Conservation (phyloP, 169 alveolate genomes). For the Eimeria maxima region DNA sequence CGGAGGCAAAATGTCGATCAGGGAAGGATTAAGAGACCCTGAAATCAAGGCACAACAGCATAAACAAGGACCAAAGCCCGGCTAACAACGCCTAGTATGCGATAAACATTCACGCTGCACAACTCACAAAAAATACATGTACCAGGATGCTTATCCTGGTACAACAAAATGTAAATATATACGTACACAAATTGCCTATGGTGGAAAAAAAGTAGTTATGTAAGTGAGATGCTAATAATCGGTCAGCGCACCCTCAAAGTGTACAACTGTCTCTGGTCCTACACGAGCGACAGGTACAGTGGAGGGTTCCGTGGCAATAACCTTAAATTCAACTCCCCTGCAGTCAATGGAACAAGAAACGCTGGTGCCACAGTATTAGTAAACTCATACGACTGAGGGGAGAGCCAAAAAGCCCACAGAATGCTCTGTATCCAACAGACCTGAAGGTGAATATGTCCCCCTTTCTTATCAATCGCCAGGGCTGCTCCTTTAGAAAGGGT, state of each 20-base stretch:
- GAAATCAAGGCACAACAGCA: conserved; percentile 3
- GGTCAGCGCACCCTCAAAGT: conserved; percentile 28
- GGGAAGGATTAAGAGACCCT: conserved; percentile 77
- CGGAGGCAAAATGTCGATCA: conserved; percentile 77
- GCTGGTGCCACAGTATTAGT: not conserved
- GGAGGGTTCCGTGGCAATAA: conserved; percentile 84
- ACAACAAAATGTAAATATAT: not conserved
- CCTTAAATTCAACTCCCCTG: conserved; percentile 89
- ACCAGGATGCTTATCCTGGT: not conserved
- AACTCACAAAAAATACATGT: not conserved
- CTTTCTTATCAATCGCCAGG: conserved; percentile 82
- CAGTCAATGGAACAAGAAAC: not conserved
- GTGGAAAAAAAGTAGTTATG: not conserved
- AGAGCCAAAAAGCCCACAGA: not conserved
- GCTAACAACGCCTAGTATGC: not conserved
- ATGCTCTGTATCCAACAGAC: conserved; percentile 8
- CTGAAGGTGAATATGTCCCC: conserved; percentile 87
- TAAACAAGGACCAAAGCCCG: not conserved
- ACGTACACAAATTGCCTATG: not conserved
- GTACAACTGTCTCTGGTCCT: conserved; percentile 82
- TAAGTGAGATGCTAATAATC: not conserved
- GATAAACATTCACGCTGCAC: not conserved
- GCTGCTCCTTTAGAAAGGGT: conserved; percentile 85
- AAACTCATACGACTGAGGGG: not conserved
- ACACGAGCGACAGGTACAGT: conserved; percentile 79